Base-by-base conservation (phyloP, 2,329 filamentous ascomycete genomes). In the Talaromyces atroroseus region DNA sequence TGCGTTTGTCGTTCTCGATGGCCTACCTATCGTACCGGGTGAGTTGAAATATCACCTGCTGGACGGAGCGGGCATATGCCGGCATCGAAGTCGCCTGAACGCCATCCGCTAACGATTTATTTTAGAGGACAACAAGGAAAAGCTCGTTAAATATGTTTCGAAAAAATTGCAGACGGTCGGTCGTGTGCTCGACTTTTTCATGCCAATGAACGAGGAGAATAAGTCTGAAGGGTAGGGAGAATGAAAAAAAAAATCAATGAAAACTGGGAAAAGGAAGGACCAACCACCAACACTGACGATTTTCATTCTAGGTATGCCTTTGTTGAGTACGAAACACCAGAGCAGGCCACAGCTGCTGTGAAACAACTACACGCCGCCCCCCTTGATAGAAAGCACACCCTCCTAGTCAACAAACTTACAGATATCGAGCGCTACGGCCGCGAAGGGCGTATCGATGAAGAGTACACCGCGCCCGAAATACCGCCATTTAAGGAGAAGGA, bases 361-460 rank as follows among this genome's bases (percentile, higher is more conserved):
- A 92, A 95, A 74, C 85, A 89, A 67, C 87, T 99, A 58, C 86
- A 99, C 74, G 84, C 85, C 67, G 86, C 88, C 5, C 84, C 92
- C 46, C 88, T 99, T 68, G 94, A 99, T 79, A 97, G 95, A 83
- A 96, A 87, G 78, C 92, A 99, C 81, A 96, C 84, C 52, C 84
- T 99, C 66, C 83, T 87, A 62, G 92, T 99, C 66, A 99, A 99
- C 85, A 99, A 99, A 78, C 82, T 99, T 67, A 96, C 92, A 67
- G 94, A 99, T 71, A 92, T 99, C 68, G 94, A 99, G 73, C 88
- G 94, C 64, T 99, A 90, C 73, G 94, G 94, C 61, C 85, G 91
- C 61, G 94, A 97, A 78, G 94, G 94, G 64, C 86, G 91, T 63
- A 83, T 99, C 66, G 89, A 96, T 64, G 94, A 99, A 68, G 86